Evolutionary conservation across 2,329 filamentous ascomycete genomes (phyloP), one percentile per base, ranked within the genome.

Genomic region (Talaromyces verruculosus): DNA sequence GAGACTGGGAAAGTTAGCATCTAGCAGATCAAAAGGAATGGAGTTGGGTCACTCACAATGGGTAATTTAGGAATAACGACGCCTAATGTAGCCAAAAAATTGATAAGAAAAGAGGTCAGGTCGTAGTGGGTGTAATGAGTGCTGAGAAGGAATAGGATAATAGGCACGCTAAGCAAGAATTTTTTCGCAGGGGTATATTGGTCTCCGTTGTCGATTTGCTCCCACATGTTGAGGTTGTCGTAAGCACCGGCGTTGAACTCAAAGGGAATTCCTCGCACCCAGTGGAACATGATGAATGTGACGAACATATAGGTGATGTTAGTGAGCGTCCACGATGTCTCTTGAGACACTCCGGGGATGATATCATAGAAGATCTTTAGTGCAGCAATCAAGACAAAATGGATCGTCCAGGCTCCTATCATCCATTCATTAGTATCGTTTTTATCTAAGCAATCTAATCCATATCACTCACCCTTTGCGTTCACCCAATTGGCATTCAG

Each of bases 191-290:
- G 95, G 0, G 95, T 99, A 83, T 98, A 99, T 79, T 99, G 95
- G 73, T 95, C 95, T 57, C 95, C 95, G 75, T 98, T 96, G 83
- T 99, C 95, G 78, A 99, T 99, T 82, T 99, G 95, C 83, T 99
- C 95, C 95, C 95, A 99, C 95, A 99, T 98, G 83, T 98, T 99
- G 76, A 99, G 86, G 80, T 99, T 98, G 84, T 99, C 95, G 80
- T 98, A 99, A 72, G 95, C 95, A 67, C 95, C 95, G 65, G 92
- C 90, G 77, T 99, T 99, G 86, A 99, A 99, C 80, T 99, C 95
- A 77, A 99, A 99, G 5, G 95, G 95, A 57, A 98, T 92, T 72
- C 95, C 95, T 76, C 94, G 92, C 72, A 99, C 95, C 85, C 92
- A 97, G 82, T 99, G 95, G 82, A 99, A 99, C 95, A 99, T 99